A percentile compares a stretch with the other conserved stretches of the same genome.
These are phyloP conservation scores for Henningerozyma blattae DNA, from an alignment of 805 yeast species.

Conservation along the genomic window DNA sequence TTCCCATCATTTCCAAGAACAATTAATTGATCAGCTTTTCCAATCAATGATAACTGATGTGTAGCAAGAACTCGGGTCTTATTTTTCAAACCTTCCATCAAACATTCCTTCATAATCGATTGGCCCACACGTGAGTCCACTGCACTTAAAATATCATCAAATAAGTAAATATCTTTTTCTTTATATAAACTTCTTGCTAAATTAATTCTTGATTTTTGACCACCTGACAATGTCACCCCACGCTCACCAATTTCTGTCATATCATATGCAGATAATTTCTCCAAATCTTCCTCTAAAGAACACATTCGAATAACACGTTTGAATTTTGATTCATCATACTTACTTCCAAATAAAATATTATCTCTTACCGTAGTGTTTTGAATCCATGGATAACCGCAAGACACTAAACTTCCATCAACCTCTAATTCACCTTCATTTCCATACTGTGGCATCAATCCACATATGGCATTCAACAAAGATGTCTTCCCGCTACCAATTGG, in stretches of 20 bases:
- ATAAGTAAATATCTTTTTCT: constrained; percentile 49
- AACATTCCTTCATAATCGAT: constrained; percentile 58
- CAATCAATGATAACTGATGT: constrained; percentile 65
- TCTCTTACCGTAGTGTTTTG: constrained; percentile 69
- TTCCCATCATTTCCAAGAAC: constrained; percentile 54
- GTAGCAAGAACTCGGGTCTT: constrained; percentile 71
- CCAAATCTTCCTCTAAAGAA: constrained; percentile 51
- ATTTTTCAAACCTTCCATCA: constrained; percentile 41
- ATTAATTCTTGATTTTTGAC: constrained; percentile 73
- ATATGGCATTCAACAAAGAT: constrained; percentile 54
- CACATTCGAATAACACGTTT: constrained; percentile 47
- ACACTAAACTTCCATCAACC: constrained; percentile 39
- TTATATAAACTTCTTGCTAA: constrained; percentile 72
- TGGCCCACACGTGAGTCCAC: constrained; percentile 78
- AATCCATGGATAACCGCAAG: constrained; percentile 69
- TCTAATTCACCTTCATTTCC: constrained; percentile 37
- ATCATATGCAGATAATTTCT: constrained; percentile 60
- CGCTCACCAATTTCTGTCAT: constrained; percentile 71
- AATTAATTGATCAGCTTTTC: constrained; percentile 55
- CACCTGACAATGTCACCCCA: constrained; percentile 77
- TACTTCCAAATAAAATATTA: constrained; percentile 58
- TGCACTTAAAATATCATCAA: constrained; percentile 75
- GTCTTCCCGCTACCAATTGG: constrained; percentile 75
- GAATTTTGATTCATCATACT: constrained; percentile 39
- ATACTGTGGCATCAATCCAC: constrained; percentile 62